phyloP scores from a whole-genome alignment of 495 filamentous ascomycete species.

The Podospora pseudoanserina region DNA sequence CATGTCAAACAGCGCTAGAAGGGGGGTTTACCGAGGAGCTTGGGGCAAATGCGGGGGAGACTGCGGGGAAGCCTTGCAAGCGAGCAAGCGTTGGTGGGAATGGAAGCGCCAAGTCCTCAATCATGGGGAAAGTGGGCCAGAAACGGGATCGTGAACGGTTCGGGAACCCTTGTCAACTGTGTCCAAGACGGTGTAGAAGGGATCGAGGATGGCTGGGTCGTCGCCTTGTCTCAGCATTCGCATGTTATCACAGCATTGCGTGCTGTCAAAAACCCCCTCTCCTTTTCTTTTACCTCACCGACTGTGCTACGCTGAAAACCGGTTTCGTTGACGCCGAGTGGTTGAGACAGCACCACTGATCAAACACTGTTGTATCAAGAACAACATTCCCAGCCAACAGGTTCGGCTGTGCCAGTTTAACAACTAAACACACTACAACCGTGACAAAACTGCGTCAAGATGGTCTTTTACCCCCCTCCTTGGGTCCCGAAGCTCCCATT shows the following conservation, averaged over 20 bases:
- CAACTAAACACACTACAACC: not conserved
- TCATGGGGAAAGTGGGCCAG: not conserved
- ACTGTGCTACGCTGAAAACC: not conserved
- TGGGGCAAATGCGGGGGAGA: not conserved
- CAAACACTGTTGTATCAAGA: no score
- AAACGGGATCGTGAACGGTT: not conserved
- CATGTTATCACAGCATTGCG: not conserved
- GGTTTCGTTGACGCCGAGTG: not conserved
- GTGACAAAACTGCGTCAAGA: conserved; percentile 34
- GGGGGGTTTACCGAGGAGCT: not conserved
- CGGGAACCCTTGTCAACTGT: not conserved
- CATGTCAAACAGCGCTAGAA: not conserved
- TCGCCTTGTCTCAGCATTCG: not conserved
- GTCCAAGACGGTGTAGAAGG: not conserved
- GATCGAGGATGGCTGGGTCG: not conserved
- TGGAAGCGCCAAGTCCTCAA: not conserved
- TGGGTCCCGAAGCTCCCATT: conserved; percentile 66
- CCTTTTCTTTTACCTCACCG: not conserved
- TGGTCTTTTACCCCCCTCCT: conserved; percentile 75
- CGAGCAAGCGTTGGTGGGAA: not conserved
- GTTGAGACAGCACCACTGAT: not conserved
- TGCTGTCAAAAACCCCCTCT: not conserved
- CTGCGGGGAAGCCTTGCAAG: not conserved
- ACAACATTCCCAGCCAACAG: not conserved
- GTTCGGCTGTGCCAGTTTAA: not conserved